Conservation (phyloP, 176 grass and related monocot species). For the Elaeis guineensis region DNA sequence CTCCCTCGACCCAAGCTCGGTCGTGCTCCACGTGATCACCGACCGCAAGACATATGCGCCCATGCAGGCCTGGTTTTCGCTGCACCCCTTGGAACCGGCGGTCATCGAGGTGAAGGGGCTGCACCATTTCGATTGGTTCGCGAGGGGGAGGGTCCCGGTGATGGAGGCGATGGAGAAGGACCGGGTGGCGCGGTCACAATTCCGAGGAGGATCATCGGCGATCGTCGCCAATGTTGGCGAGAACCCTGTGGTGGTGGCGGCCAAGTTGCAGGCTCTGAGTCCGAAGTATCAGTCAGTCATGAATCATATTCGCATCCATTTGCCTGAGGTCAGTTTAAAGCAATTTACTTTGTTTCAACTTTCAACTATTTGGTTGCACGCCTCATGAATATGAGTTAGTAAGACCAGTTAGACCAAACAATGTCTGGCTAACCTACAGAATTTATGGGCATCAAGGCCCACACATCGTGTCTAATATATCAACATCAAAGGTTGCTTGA, state of each 20-base stretch:
- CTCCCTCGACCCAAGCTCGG: constrained; percentile 4
- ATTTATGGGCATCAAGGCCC: no score
- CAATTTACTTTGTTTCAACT: no score
- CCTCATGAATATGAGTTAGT: no score
- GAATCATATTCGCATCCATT: constrained; percentile 16
- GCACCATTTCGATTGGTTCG: constrained; percentile 17
- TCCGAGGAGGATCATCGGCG: constrained; percentile 19
- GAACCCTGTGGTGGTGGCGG: constrained; percentile 10
- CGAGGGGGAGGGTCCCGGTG: constrained; percentile 14
- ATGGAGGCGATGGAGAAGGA: constrained; percentile 25
- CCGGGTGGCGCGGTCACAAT: constrained; percentile 12
- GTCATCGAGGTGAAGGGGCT: constrained; percentile 20
- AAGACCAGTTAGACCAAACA: no score
- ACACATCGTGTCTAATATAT: no score
- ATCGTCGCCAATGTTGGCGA: constrained; percentile 11
- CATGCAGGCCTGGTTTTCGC: constrained; percentile 19
- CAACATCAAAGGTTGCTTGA: no score
- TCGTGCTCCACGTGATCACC: constrained; percentile 19
- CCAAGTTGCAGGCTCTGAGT: constrained; percentile 15
- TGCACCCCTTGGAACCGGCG: constrained; percentile 9
- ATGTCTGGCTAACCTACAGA: no score
- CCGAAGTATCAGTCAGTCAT: constrained; percentile 19
- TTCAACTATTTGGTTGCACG: no score
- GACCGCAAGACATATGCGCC: constrained; percentile 19
- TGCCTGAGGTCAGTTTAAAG: constrained; percentile 7